Conservation (phyloP, 805 yeast species). For the Citeromyces matritensis region DNA sequence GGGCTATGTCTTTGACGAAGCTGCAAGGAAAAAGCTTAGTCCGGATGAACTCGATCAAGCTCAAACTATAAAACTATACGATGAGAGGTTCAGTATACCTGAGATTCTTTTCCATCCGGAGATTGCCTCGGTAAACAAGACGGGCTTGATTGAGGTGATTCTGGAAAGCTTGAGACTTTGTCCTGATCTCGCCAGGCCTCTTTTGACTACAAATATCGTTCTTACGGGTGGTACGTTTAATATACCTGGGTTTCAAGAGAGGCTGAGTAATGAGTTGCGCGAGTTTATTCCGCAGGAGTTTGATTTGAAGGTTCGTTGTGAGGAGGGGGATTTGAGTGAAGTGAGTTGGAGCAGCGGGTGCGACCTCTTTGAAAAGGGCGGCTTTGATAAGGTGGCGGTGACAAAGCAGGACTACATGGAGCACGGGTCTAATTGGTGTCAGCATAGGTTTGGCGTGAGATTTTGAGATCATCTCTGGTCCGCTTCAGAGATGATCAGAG, state of each 20-base stretch:
- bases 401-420: slow-evolving; percentile 75
- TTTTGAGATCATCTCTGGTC: too few relatives aligned
- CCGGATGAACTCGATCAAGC: slow-evolving; percentile 30
- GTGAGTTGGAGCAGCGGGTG: slow-evolving; percentile 49
- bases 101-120: slow-evolving; percentile 82
- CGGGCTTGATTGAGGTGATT: slow-evolving; percentile 63
- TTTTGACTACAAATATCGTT: slow-evolving; percentile 66
- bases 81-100: slow-evolving; percentile 81
- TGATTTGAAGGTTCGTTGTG: slow-evolving; percentile 33
- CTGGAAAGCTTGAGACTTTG: slow-evolving; percentile 52
- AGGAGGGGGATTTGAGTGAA: slow-evolving; percentile 10
- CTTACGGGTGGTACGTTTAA: slow-evolving; percentile 75
- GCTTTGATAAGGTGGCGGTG: slow-evolving; percentile 37
- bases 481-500: too few relatives aligned
- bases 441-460: slow-evolving; percentile 6
- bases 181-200: slow-evolving; percentile 62
- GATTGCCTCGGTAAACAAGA: slow-evolving; percentile 59
- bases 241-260: slow-evolving; percentile 46
- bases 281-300: slow-evolving; percentile 61
- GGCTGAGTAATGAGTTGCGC: slow-evolving; percentile 48
- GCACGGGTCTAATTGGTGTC: slow-evolving; percentile 44
- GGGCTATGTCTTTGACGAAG: slow-evolving; percentile 45
- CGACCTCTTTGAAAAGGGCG: slow-evolving; percentile 26
- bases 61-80: slow-evolving; percentile 55
- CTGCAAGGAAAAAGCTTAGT: not conserved